Base-by-base conservation (phyloP, 2,329 filamentous ascomycete genomes). In the Monilinia laxa region DNA sequence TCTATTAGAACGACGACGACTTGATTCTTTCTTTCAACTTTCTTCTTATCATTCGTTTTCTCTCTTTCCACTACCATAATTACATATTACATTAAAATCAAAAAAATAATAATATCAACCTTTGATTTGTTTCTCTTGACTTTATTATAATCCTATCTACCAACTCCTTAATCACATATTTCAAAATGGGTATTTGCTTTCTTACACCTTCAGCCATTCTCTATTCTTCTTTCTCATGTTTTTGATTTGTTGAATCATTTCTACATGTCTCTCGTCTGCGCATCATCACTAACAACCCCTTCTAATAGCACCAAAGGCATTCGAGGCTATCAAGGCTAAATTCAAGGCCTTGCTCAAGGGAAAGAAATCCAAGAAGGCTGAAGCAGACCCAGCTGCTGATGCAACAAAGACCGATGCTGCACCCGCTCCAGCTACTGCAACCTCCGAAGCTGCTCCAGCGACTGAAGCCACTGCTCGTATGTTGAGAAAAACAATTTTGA, bases 301-400 rank as follows among this genome's bases (percentile, higher is more conserved):
- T 9, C 28, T 7, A 51, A 42, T 56, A 76, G 75, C 75, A 69
- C 74, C 75, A 66, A 76, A 75, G 55, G 71, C 73, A 35, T 42
- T 76, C 42, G 60, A 67, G 20, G 67, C 71, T 55, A 58, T 76
- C 64, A 76, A 75, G 73, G 70, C 71, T 56, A 76, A 72, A 68
- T 52, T 75, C 68, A 76, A 76, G 75, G 53, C 68, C 57, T 40
- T 76, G 35, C 68, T 76, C 62, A 75, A 71, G 67, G 66, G 69
- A 66, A 75, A 75, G 68, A 72, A 71, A 58, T 67, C 55, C 47
- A 73, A 75, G 69, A 71, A 75, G 71, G 58, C 67, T 14, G 71
- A 73, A 23, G 56, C 23, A 25, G 25, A 23, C 16, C 18, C 52
- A 31, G 31, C 40, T 25, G 35, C 62, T n/a, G 62, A 42, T 47